Base-by-base conservation (phyloP, 768 basidiomycete genomes). In the Boletus subparvulus region DNA sequence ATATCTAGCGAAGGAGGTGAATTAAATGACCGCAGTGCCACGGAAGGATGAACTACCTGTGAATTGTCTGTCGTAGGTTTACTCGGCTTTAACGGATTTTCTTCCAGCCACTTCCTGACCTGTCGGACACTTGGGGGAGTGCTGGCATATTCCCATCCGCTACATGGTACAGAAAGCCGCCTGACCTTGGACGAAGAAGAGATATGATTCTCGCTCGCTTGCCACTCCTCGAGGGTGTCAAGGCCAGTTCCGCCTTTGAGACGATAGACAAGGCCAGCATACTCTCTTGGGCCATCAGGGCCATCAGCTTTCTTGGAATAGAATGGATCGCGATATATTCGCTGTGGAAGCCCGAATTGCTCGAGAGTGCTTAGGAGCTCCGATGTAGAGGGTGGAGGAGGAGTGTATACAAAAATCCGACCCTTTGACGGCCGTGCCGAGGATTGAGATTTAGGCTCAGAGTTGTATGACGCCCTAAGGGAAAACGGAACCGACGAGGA, bases 81-180 rank as follows among this genome's bases (percentile, higher is more conserved):
- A 28, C 43, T 57, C 28, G 46, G 32, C 35, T 19, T 57, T n/a
- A 54, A 43, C 35, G 66, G 56, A 30, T 64, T 66, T 63, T 62
- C 64, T 50, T 65, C 64, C 45, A 92, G 66, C 83, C 87, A 91
- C 43, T 68, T 70, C 43, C 77, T 78, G 4, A 82, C 77, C 65
- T 84, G 77, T 61, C 72, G 78, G 24, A 75, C 68, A 55, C 80
- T 83, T 0, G 92, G 92, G 0, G 94, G 90, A 53, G 68, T 66
- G 50, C 82, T 77, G 0, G 85, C 86, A 72, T 87, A 95, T 63
- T 94, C 92, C 94, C 92, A 95, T 6, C 90, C 90, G 26, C 75
- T 70, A 43, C 39, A 84, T 67, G 58, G 74, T 70, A 4, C 59
- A 52, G 35, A 67, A 24, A 62, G 52, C 10, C 45, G 52, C n/a